These are phyloP conservation scores for Boletus sp. DNA, from an alignment of 768 basidiomycete genomes.

Conservation along the genomic window DNA sequence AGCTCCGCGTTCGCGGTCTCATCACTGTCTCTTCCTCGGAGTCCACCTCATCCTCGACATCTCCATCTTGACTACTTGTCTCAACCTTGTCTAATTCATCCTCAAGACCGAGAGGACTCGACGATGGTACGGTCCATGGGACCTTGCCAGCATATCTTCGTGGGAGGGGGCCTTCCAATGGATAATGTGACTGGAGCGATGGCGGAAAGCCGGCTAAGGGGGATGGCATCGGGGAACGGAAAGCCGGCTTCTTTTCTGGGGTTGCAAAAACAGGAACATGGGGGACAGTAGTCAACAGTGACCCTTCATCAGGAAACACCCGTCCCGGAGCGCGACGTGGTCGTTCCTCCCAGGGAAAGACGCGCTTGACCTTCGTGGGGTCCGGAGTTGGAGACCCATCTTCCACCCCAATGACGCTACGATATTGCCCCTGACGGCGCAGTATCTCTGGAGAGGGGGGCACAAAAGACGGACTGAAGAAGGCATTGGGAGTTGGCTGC, in stretches of 20 bases:
- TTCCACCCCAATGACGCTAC: slow-evolving; percentile 50
- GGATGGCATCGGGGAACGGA: slow-evolving; percentile 33
- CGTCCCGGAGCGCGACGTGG: slow-evolving; percentile 66
- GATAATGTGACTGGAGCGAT: slow-evolving; percentile 68
- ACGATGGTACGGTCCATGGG: slow-evolving; percentile 47
- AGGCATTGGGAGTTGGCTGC: slow-evolving; percentile 30
- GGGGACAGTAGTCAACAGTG: slow-evolving; percentile 38
- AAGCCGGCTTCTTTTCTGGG: slow-evolving; percentile 18
- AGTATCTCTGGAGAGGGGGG: slow-evolving; percentile 65
- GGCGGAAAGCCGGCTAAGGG: slow-evolving; percentile 48
- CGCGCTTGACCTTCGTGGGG: slow-evolving; percentile 62
- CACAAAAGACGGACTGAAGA: slow-evolving; percentile 61
- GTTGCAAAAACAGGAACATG: slow-evolving; percentile 37
- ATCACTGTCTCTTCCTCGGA: slow-evolving; percentile 41
- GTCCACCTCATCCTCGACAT: slow-evolving; percentile 75
- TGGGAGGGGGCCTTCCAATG: slow-evolving; percentile 84
- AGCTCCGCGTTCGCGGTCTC: slow-evolving; percentile 38
- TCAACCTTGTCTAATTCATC: slow-evolving; percentile 45
- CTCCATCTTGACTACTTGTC: slow-evolving; percentile 76
- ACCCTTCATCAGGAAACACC: slow-evolving; percentile 68
- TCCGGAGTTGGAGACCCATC: slow-evolving; percentile 61
- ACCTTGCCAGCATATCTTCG: slow-evolving; percentile 68
- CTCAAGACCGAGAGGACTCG: slow-evolving; percentile 32
- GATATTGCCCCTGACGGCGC: slow-evolving; percentile 73
- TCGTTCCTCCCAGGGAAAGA: slow-evolving; percentile 96